phyloP scores from a whole-genome alignment of 257 asterid species.

The Nicotiana otophora region DNA sequence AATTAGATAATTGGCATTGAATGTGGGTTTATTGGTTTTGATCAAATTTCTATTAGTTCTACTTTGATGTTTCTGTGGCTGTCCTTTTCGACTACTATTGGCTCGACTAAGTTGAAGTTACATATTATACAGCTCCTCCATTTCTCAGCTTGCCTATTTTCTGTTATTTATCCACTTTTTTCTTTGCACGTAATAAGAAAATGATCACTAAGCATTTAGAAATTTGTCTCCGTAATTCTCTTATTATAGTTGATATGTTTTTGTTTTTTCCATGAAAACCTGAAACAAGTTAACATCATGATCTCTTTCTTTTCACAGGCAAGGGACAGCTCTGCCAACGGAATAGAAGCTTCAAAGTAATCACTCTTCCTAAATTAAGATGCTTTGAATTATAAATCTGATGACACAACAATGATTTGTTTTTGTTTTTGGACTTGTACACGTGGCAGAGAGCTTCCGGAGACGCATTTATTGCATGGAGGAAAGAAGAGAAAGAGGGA shows the following conservation, averaged over 20 bases:
- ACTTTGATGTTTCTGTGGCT: background rate
- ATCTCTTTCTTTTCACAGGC: constrained; percentile 5
- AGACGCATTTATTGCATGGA: constrained; percentile 7
- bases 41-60: background rate
- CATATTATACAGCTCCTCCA: background rate
- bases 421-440: background rate
- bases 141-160: constrained; percentile 1
- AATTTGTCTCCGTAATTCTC: background rate
- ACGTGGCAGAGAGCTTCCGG: constrained; percentile 5
- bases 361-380: background rate
- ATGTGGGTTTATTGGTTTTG: background rate
- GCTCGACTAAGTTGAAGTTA: background rate
- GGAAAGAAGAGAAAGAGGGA: constrained; percentile 10
- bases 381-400: background rate
- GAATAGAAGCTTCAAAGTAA: constrained; percentile 17
- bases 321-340: background rate
- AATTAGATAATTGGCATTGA: background rate
- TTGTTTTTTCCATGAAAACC: background rate
- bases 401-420: background rate
- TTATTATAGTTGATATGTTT: background rate
- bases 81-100: background rate
- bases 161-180: background rate
- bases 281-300: background rate
- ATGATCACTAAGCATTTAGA: background rate
- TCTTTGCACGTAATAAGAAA: background rate